A percentile compares a stretch with the other conserved stretches of the same genome.
Evolutionary conservation across 1,139 yeast species (phyloP).

Genomic region (Suhomyces anneliseae): DNA sequence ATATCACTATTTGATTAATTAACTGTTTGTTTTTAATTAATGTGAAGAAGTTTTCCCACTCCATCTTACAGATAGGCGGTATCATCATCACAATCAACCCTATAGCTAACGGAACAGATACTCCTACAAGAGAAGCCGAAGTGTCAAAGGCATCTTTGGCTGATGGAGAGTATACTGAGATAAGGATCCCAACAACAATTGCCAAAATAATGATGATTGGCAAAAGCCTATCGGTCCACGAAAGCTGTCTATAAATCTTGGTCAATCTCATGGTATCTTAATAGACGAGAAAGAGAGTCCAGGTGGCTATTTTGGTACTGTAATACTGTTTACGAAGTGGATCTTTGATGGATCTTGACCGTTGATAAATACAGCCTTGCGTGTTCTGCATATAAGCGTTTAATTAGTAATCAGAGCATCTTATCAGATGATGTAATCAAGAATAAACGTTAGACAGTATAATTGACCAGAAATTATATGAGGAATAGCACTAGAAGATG

Average conservation of each 20-base stretch:
- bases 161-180: constrained; percentile 34
- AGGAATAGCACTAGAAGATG: too few relatives aligned
- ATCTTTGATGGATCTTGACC: too few relatives aligned
- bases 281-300: too few relatives aligned
- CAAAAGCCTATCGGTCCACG: constrained; percentile 26
- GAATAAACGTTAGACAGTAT: too few relatives aligned
- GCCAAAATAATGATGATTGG: constrained; percentile 30
- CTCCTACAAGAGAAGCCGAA: constrained; percentile 27
- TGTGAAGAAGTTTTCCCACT: constrained; percentile 40
- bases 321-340: too few relatives aligned
- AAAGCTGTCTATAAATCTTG: constrained; percentile 14
- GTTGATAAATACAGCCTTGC: too few relatives aligned
- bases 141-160: constrained; percentile 31
- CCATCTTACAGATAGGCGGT: constrained; percentile 56
- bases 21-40: constrained; percentile 22
- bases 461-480: too few relatives aligned
- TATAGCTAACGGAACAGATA: constrained; percentile 49
- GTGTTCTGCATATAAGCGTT: too few relatives aligned
- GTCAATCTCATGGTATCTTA: not conserved
- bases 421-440: too few relatives aligned
- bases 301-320: too few relatives aligned
- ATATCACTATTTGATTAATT: constrained; percentile 35
- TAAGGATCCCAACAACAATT: constrained; percentile 30
- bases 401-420: too few relatives aligned
- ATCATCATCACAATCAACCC: constrained; percentile 60